Percentiles rank a stretch among this genome's conserved stretches.
Conservation (phyloP, 2,329 filamentous ascomycete genomes). For the Aspergillus ochraceus region DNA sequence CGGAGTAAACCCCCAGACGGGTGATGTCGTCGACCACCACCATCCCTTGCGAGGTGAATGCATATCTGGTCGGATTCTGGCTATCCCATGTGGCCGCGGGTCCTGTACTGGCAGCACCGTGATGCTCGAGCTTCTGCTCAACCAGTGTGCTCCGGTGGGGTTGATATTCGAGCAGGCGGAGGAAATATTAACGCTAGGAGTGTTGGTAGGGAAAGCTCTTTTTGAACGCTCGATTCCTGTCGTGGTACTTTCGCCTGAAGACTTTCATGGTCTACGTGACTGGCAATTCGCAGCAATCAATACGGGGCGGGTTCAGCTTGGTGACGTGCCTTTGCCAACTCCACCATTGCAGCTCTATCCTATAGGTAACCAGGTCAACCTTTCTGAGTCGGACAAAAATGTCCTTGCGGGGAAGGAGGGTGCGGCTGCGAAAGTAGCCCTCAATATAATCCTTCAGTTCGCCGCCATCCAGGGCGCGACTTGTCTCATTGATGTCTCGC, state of each 20-base stretch:
- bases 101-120: conserved; percentile 50
- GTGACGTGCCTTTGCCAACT: not conserved
- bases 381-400: conserved; percentile 23
- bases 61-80: conserved; percentile 39
- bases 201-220: conserved; percentile 45
- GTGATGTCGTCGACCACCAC: conserved; percentile 46
- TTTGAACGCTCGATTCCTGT: conserved; percentile 46
- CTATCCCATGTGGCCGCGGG: conserved; percentile 48
- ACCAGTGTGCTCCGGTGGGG: conserved; percentile 38
- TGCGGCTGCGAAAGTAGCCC: conserved; percentile 35
- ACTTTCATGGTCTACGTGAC: conserved; percentile 15
- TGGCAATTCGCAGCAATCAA: conserved; percentile 7
- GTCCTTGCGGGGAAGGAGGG: conserved; percentile 34
- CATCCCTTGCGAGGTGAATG: conserved; percentile 40
- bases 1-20: conserved; percentile 43
- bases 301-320: not conserved
- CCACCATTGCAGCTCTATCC: not conserved
- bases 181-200: conserved; percentile 48
- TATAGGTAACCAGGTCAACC: conserved; percentile 11
- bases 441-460: conserved; percentile 40
- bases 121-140: conserved; percentile 48
- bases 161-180: conserved; percentile 46
- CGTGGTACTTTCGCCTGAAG: conserved; percentile 23
- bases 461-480: conserved; percentile 37
- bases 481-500: conserved; percentile 38